Percentiles rank a stretch among this genome's conserved stretches.
Evolutionary conservation across 805 yeast genomes (phyloP).

Genomic region (Yarrowia yakushimensis): DNA sequence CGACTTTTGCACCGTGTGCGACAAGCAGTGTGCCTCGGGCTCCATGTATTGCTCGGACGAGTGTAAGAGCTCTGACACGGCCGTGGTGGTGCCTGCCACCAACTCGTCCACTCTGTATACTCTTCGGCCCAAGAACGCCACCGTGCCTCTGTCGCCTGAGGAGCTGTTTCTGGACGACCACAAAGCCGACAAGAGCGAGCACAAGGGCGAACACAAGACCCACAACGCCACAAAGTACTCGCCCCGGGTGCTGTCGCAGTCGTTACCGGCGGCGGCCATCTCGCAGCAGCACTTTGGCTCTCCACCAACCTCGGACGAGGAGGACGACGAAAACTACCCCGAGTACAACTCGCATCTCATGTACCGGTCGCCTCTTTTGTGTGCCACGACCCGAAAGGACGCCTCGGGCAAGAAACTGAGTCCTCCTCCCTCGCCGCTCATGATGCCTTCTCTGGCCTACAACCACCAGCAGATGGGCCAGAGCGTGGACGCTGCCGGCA

Average conservation of each 20-base stretch:
- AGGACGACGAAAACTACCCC: constrained; percentile 11
- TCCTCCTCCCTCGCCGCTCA: constrained; percentile 24
- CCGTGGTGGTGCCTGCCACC: not conserved
- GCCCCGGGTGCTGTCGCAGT: not conserved
- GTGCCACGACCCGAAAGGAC: constrained; percentile 8
- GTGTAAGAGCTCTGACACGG: constrained; percentile 36
- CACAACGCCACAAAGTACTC: not conserved
- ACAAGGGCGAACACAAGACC: not conserved
- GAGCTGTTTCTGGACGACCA: constrained; percentile 18
- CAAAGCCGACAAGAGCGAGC: not conserved
- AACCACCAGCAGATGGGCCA: constrained; percentile 23
- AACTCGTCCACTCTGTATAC: constrained; percentile 4
- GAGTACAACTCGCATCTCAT: constrained; percentile 25
- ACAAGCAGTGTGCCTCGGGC: constrained; percentile 46
- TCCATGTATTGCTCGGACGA: constrained; percentile 48
- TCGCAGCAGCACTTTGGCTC: constrained; percentile 19
- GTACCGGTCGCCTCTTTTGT: constrained; percentile 16
- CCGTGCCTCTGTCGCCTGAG: constrained; percentile 17
- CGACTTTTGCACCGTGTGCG: constrained; percentile 59
- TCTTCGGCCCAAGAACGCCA: not conserved
- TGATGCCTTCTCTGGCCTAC: constrained; percentile 22
- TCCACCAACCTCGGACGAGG: constrained; percentile 8
- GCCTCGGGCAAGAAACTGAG: not conserved
- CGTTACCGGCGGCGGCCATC: constrained; percentile 4
- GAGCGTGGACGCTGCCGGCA: constrained; percentile 1